A percentile compares a stretch with the other conserved stretches of the same genome.
Conservation (phyloP, 2,329 filamentous ascomycete species). For the Colletotrichum lini region DNA sequence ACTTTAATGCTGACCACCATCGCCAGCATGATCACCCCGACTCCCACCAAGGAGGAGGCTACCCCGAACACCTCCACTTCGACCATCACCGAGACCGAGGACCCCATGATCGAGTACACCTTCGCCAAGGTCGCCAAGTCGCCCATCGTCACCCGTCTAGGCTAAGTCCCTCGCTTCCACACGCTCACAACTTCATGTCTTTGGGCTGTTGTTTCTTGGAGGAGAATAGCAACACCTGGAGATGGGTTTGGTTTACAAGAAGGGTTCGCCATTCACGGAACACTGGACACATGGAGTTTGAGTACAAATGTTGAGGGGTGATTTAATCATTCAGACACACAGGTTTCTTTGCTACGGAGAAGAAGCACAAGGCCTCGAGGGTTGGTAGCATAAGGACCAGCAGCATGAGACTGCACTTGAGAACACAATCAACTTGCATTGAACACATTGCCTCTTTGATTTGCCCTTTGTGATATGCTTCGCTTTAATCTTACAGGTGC, state of each 20-base stretch:
- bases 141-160: too few species aligned
- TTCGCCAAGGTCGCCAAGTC: background rate
- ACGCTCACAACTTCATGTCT: background rate
- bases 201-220: background rate
- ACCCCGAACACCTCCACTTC: background rate
- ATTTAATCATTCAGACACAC: too few species aligned
- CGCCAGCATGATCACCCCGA: background rate
- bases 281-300: background rate
- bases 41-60: background rate
- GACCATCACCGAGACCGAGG: background rate
- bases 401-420: constrained; percentile 1
- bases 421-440: background rate
- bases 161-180: background rate
- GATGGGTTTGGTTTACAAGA: background rate
- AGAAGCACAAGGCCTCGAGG: background rate
- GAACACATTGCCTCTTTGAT: too few species aligned
- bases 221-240: background rate
- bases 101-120: background rate
- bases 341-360: too few species aligned
- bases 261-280: background rate
- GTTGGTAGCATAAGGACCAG: background rate
- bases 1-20: background rate
- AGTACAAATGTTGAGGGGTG: too few species aligned
- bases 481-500: too few species aligned
- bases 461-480: too few species aligned